Base-by-base conservation (phyloP, 2,329 filamentous ascomycete species). In the Alternaria viburni region DNA sequence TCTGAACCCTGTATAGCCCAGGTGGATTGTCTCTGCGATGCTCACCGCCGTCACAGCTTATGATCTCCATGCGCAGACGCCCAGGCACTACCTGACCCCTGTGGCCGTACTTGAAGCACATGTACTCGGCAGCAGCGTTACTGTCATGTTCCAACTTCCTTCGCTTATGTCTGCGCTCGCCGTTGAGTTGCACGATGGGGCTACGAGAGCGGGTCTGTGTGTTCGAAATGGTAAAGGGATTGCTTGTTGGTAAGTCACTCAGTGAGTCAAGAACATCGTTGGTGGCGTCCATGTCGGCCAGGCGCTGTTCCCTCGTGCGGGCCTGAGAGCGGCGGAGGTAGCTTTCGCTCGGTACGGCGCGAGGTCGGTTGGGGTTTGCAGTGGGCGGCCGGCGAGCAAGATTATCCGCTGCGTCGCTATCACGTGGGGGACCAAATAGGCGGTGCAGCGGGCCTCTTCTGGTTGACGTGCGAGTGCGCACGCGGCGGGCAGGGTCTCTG, bases 31-130 rank as follows among this genome's bases (percentile, higher is more conserved):
- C 87, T 65, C 90, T 89, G 54, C 86, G 84, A 71, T 86, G 87
- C 62, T 85, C 83, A 46, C 94, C 93, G 44, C 93, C 93, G 78
- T 97, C 94, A 75, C 93, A 97, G 83, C 90, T 96, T 52, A 92
- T 87, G 66, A 97, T 89, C 76, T 97, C 92, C 92, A 97, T 93
- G 65, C 87, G 90, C 73, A 97, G 82, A 67, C 88, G 86, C 4
- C 93, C 94, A 0, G 93, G 88, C 64, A 96, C 91, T 15, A 97
- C 91, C 80, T 97, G 94, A 17, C 94, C 95, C 77, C 91, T 93
- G 72, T 89, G 90, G 21, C 94, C 95, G 77, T 97, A 98, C 66
- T 87, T 90, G 76, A 94, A 92, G 51, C 76, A 73, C 57, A 75
- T 71, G 55, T 75, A 77, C 23, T 69, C 68, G 59, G 72, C 44